Conservation (phyloP, 2,329 filamentous ascomycete genomes). For the Nannizzia gypsea region DNA sequence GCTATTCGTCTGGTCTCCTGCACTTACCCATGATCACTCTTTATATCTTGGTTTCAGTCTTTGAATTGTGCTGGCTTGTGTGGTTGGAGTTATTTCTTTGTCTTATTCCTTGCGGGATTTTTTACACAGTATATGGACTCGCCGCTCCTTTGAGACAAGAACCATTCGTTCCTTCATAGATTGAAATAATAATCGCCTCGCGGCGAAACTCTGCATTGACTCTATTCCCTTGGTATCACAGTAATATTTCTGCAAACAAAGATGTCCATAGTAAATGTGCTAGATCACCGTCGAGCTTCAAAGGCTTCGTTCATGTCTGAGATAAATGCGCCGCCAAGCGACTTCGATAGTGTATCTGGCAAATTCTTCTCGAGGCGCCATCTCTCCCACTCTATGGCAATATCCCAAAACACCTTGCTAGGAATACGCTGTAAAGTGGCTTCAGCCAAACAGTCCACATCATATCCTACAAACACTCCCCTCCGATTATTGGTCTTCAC, state of each 20-base stretch:
- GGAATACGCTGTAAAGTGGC: slow-evolving; percentile 22
- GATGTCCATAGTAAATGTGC: neutral
- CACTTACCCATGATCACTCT: neutral
- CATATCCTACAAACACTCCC: slow-evolving; percentile 10
- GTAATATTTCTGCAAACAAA: neutral
- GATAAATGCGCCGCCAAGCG: neutral
- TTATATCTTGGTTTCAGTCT: neutral
- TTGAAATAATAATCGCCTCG: neutral
- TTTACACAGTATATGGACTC: neutral
- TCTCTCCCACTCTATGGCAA: slow-evolving; percentile 28
- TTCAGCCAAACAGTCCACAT: slow-evolving; percentile 17
- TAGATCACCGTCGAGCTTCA: neutral
- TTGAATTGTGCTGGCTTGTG: neutral
- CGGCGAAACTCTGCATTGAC: neutral
- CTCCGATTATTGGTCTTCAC: neutral
- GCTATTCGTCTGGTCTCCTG: neutral
- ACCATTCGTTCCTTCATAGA: neutral
- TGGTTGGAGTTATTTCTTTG: neutral
- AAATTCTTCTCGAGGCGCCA: slow-evolving; percentile 18
- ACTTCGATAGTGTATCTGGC: neutral
- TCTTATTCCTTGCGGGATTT: neutral
- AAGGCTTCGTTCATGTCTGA: neutral
- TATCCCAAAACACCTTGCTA: slow-evolving; percentile 23
- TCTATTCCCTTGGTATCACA: neutral
- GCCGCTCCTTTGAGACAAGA: neutral